A percentile compares a stretch with the other conserved stretches of the same genome.
These are phyloP conservation scores for Mortierella claussenii DNA, from an alignment of 192 early-diverging fungal genomes.

Conservation along the genomic window DNA sequence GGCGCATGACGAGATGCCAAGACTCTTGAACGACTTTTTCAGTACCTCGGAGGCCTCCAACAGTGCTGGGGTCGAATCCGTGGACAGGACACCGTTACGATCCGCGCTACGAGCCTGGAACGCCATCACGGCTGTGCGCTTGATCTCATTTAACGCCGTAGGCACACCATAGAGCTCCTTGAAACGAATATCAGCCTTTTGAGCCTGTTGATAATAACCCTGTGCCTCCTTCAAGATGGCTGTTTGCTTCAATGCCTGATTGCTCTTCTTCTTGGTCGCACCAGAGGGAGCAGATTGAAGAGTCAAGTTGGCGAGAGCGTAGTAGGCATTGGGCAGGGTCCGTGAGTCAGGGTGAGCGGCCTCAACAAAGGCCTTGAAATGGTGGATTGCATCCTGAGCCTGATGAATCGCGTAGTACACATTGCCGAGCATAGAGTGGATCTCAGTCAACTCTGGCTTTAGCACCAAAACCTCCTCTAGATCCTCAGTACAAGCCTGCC, in stretches of 20 bases:
- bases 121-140: slow-evolving; percentile 56
- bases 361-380: slow-evolving; percentile 61
- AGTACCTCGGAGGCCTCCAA: slow-evolving; percentile 34
- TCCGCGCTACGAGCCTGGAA: slow-evolving; percentile 54
- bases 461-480: slow-evolving; percentile 38
- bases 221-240: slow-evolving; percentile 53
- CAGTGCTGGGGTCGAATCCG: slow-evolving; percentile 46
- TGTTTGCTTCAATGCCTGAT: slow-evolving; percentile 52
- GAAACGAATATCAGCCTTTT: slow-evolving; percentile 62
- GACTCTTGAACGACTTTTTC: slow-evolving; percentile 52
- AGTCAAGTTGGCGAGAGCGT: slow-evolving; percentile 57
- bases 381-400: slow-evolving; percentile 53
- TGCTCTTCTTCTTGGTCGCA: slow-evolving; percentile 54
- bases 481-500: slow-evolving; percentile 51
- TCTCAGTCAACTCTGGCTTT: slow-evolving; percentile 27
- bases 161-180: slow-evolving; percentile 62
- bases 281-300: slow-evolving; percentile 43
- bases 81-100: slow-evolving; percentile 29
- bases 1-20: slow-evolving; percentile 57
- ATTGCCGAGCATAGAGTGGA: slow-evolving; percentile 49
- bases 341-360: slow-evolving; percentile 61
- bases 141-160: slow-evolving; percentile 61
- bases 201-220: slow-evolving; percentile 60
- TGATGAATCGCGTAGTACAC: slow-evolving; percentile 56
- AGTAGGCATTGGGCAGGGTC: slow-evolving; percentile 62